Percentiles rank a stretch among this genome's conserved stretches.
Evolutionary conservation across 257 asterid species (phyloP).

Genomic region (Salvia miltiorrhiza): DNA sequence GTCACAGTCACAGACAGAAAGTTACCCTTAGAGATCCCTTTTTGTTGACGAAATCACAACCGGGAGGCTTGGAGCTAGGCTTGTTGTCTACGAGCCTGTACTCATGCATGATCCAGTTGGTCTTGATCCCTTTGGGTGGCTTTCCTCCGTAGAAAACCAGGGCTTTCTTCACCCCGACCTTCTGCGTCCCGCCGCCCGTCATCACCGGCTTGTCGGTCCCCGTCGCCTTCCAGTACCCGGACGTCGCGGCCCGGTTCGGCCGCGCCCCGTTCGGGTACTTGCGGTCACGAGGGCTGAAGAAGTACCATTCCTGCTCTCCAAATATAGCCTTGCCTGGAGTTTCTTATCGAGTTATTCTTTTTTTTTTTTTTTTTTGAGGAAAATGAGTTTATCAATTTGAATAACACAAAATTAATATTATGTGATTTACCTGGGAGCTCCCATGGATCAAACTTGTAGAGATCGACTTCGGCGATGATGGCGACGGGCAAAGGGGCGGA

Average conservation of each 20-base stretch:
- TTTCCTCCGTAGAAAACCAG: conserved; percentile 57
- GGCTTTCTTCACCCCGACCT: conserved; percentile 58
- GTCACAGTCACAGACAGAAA: too few species aligned
- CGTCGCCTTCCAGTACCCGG: conserved; percentile 66
- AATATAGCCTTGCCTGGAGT: conserved; percentile 49
- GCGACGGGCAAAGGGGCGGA: conserved; percentile 48
- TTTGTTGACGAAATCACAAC: conserved; percentile 39
- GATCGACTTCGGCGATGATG: conserved; percentile 62
- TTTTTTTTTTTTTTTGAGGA: too few species aligned
- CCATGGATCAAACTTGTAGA: conserved; percentile 63
- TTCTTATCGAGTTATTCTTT: too few species aligned
- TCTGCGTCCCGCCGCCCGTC: conserved; percentile 51
- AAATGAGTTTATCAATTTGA: too few species aligned
- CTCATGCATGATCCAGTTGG: conserved; percentile 69
- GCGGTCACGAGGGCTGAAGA: conserved; percentile 58
- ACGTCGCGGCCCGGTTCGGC: conserved; percentile 56
- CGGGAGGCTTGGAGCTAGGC: conserved; percentile 41
- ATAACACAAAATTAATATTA: too few species aligned
- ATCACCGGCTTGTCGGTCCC: conserved; percentile 62
- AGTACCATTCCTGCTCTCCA: conserved; percentile 70
- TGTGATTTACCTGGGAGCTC: conserved; percentile 57
- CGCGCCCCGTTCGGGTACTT: conserved; percentile 57
- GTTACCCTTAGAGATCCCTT: conserved; percentile 72
- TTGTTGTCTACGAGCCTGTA: conserved; percentile 47
- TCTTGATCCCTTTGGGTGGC: conserved; percentile 55